Evolutionary conservation across 2,329 filamentous ascomycete genomes (phyloP).

Genomic region (Aspergillus carbonarius): DNA sequence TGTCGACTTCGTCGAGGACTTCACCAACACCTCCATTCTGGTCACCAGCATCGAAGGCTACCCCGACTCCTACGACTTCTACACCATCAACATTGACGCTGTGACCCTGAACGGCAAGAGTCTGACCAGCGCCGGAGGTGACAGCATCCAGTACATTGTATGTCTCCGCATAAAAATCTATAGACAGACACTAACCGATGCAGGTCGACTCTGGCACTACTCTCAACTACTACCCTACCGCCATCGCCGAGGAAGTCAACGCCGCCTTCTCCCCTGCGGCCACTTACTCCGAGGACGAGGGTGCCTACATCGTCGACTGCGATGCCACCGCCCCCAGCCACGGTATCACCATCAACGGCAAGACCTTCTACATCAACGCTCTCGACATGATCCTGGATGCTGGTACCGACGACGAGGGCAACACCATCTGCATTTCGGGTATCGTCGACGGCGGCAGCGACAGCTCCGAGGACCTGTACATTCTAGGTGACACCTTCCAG

Average conservation of each 20-base stretch:
- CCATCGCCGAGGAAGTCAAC: slow-evolving; percentile 40
- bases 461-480: slow-evolving; percentile 17
- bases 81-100: slow-evolving; percentile 20
- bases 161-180: neutral
- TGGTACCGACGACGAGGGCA: slow-evolving; percentile 17
- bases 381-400: slow-evolving; percentile 29
- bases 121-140: slow-evolving; percentile 2
- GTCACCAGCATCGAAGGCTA: slow-evolving; percentile 17
- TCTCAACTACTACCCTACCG: slow-evolving; percentile 37
- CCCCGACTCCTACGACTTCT: slow-evolving; percentile 15
- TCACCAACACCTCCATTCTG: slow-evolving; percentile 18
- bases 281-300: slow-evolving; percentile 27
- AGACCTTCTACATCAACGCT: slow-evolving; percentile 29
- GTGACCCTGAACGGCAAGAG: slow-evolving; percentile 11
- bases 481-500: slow-evolving; percentile 46
- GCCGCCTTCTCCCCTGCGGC: slow-evolving; percentile 44
- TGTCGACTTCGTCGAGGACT: slow-evolving; percentile 8
- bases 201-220: slow-evolving; percentile 28
- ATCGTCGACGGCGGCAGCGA: slow-evolving; percentile 16
- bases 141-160: slow-evolving; percentile 12
- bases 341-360: slow-evolving; percentile 42
- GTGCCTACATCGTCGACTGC: slow-evolving; percentile 45
- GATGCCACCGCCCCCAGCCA: slow-evolving; percentile 42
- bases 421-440: slow-evolving; percentile 17
- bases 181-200: neutral